Base-by-base conservation (phyloP, 1,284 basidiomycete genomes). In the Melanopsichium pennsylvanicum region DNA sequence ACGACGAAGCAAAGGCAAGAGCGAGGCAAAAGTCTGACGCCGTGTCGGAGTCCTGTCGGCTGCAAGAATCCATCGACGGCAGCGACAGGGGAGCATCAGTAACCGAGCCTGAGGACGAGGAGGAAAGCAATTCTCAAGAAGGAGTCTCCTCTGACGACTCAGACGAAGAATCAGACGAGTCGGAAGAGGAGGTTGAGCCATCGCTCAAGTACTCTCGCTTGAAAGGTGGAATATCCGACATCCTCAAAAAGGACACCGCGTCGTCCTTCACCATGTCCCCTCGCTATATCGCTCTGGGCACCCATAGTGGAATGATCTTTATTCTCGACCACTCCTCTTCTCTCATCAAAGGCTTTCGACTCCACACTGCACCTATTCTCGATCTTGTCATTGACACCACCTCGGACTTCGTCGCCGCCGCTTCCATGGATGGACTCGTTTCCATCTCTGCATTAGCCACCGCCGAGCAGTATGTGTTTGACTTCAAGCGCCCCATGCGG, bases 381-480 rank as follows among this genome's bases (percentile, higher is more conserved):
- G 92, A 93, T 76, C 88, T 97, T 31, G 87, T 87, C 42, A 85
- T 98, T 74, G 95, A 97, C 81, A 84, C 86, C 43, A 90, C 90
- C 1, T 89, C 87, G 35, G 93, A 97, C 56, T 97, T 93, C 79
- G 87, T 98, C 5, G 93, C 89, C 1, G 94, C 93, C 9, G 91
- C 94, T 0, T 93, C 92, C 6, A 88, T 97, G 76, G 95, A 98
- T 82, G 96, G 94, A 82, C 90, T 94, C 83, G 90, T 96, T 49
- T 88, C 91, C 48, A 88, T 97, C 38, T 89, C 91, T 67, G 93
- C 93, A 0, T 83, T 97, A 4, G 88, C 89, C 4, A 88, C 88
- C 0, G 84, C 89, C 0, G 80, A 80, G 52, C 93, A 97, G 81
- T 94, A 95, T 78, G 85, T 87, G 1, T 95, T 96, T 78, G 90